A percentile compares a stretch with the other conserved stretches of the same genome.
Evolutionary conservation across 2,329 filamentous ascomycete genomes (phyloP).

Genomic region (Aphanocladium album): DNA sequence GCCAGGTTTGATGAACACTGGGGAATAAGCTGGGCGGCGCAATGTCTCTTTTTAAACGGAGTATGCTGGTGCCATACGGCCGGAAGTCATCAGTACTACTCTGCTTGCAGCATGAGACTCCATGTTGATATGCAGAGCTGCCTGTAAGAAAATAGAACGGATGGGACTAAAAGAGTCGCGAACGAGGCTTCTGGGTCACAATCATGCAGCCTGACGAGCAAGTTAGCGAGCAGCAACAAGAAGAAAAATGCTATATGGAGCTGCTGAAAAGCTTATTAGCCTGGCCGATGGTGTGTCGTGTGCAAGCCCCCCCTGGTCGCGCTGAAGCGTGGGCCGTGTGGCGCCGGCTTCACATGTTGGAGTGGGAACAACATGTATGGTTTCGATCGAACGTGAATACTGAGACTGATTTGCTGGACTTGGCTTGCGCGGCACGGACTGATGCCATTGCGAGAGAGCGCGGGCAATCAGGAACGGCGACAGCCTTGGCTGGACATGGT

Average conservation of each 20-base stretch:
- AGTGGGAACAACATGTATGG: background rate
- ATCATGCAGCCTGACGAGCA: background rate
- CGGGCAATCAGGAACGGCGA: no score
- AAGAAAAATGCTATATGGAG: background rate
- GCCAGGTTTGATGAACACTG: background rate
- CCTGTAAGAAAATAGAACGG: background rate
- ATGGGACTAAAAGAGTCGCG: background rate
- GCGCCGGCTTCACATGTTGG: background rate
- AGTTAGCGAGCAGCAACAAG: background rate
- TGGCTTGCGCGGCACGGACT: no score
- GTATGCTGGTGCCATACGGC: background rate
- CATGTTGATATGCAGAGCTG: background rate
- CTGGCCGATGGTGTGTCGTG: background rate
- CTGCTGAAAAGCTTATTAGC: background rate
- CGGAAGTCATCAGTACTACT: background rate
- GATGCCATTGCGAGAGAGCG: no score
- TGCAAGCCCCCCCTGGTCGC: conserved; percentile 1
- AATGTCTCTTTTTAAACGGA: background rate
- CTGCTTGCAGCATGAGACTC: background rate
- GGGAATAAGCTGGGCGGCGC: background rate
- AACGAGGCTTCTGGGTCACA: background rate
- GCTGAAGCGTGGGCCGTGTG: conserved; percentile 9
- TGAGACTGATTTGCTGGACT: no score
- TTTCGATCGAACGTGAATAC: background rate
- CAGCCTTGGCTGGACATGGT: no score